A percentile compares a stretch with the other conserved stretches of the same genome.
Evolutionary conservation across 2,329 filamentous ascomycete genomes (phyloP).

Genomic region (Aspergillus aculeatus): DNA sequence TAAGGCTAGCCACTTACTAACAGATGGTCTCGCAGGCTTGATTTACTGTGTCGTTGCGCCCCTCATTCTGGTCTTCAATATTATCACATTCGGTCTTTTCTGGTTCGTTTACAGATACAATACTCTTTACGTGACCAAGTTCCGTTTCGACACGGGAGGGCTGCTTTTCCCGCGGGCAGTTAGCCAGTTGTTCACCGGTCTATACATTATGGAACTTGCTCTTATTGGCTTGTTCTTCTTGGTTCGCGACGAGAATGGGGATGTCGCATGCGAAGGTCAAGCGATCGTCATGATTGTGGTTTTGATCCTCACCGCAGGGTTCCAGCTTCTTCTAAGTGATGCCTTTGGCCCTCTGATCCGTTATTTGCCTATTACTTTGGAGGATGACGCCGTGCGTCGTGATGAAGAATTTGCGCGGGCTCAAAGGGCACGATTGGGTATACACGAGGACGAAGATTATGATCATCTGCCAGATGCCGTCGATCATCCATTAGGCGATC

Average conservation of each 20-base stretch:
- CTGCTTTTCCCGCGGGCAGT: conserved; percentile 88
- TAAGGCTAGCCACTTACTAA: conserved; percentile 13
- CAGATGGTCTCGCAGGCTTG: conserved; percentile 47
- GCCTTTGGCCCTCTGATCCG: conserved; percentile 83
- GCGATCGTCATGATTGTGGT: conserved; percentile 81
- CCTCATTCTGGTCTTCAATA: conserved; percentile 86
- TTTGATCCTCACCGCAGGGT: conserved; percentile 68
- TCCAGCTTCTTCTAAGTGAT: conserved; percentile 75
- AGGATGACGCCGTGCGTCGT: conserved; percentile 89
- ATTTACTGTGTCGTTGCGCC: conserved; percentile 89
- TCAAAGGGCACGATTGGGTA: conserved; percentile 68
- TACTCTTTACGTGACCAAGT: conserved; percentile 90
- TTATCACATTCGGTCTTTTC: conserved; percentile 85
- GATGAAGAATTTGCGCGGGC: conserved; percentile 84
- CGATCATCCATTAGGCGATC: conserved; percentile 47
- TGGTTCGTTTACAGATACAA: conserved; percentile 98
- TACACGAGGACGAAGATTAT: conserved; percentile 48
- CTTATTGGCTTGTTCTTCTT: conserved; percentile 89
- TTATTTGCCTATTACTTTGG: conserved; percentile 90
- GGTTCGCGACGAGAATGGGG: conserved; percentile 56
- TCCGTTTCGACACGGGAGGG: conserved; percentile 86
- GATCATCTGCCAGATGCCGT: conserved; percentile 44
- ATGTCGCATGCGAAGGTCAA: conserved; percentile 67
- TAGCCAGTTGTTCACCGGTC: conserved; percentile 90
- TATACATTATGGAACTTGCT: conserved; percentile 93